Evolutionary conservation across 305 asterid species (phyloP), one percentile per base, ranked within the genome.

Genomic region (Plantago rigida): DNA sequence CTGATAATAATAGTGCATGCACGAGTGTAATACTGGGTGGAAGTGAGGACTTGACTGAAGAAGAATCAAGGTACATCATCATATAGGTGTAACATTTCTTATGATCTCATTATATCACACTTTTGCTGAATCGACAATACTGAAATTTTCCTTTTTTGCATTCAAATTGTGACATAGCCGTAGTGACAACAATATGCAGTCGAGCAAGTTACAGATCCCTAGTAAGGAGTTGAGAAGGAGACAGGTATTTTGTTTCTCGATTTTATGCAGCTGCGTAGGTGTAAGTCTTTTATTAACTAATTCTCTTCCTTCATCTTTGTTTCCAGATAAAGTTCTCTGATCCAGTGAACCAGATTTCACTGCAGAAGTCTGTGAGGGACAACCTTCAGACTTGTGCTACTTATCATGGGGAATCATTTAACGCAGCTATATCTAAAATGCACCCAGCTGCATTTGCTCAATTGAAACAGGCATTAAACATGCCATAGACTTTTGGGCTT

Each of bases 321-420:
- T 69, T 63, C 59, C 79, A 92, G 99, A 80, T 92, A 68, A 88
- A 92, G 68, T 77, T 80, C 71, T 86, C 94, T 6, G 96, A 88
- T 72, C 95, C 99, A 31, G 69, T 92, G 76, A 83, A 76, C 77
- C 90, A 81, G 70, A 78, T 82, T 42, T 85, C 91, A 4, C 63
- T 92, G 75, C 96, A 92, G 79, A 79, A 74, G 68, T 84, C 86
- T 10, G 81, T 92, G 76, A 83, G 81, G 75, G 96, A 83, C 64
- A 92, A 86, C 75, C 99, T 92, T 68, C 93, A 83, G 69, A 83
- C 89, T 10, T 88, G 99, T 74, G 81, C 95, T 61, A 72, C 85
- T 63, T 82, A 88, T 73, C 96, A 88, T 52, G 99, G 95, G 59
- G 95, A 88, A 66, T 64, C 82, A 60, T 92, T 88, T 58, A 82